Evolutionary conservation across 305 asterid genomes (phyloP).

Genomic region (Lippia alba): DNA sequence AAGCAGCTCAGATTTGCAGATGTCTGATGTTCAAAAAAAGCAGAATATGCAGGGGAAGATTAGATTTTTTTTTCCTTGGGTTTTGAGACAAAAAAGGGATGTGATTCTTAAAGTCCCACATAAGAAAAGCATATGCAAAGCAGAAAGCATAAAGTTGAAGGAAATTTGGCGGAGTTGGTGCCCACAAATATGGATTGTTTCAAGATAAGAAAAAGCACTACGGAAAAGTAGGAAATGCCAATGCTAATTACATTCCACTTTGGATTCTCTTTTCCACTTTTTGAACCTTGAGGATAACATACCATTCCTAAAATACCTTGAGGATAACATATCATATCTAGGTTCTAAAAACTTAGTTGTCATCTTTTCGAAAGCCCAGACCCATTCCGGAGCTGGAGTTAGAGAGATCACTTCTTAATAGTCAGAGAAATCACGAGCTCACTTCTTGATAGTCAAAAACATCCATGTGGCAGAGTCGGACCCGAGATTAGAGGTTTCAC

Average conservation of each 20-base stretch:
- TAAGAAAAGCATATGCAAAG: constrained; percentile 54
- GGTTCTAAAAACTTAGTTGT: neutral
- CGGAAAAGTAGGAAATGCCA: constrained; percentile 30
- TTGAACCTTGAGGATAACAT: constrained; percentile 14
- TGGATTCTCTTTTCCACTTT: constrained; percentile 35
- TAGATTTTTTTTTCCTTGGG: constrained; percentile 48
- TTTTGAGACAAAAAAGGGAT: constrained; percentile 45
- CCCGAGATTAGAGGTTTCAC: too few species aligned
- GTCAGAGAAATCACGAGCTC: too few species aligned
- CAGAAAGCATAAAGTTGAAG: constrained; percentile 46
- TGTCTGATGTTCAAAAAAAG: constrained; percentile 6
- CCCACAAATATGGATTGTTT: constrained; percentile 52
- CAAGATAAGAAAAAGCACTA: constrained; percentile 47
- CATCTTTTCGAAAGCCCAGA: neutral
- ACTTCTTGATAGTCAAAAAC: too few species aligned
- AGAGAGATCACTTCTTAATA: too few species aligned
- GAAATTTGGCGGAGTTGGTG: constrained; percentile 38
- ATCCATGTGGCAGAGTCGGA: too few species aligned
- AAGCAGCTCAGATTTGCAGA: constrained; percentile 23
- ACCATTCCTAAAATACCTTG: constrained; percentile 16
- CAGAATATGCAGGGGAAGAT: constrained; percentile 34
- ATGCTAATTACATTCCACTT: constrained; percentile 16
- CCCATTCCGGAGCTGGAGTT: too few species aligned
- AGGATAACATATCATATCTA: constrained; percentile 19
- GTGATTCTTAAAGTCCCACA: constrained; percentile 47